Evolutionary conservation across 179 eudicot genomes (phyloP), one percentile per base, ranked within the genome.

Genomic region (Spinacia oleracea): DNA sequence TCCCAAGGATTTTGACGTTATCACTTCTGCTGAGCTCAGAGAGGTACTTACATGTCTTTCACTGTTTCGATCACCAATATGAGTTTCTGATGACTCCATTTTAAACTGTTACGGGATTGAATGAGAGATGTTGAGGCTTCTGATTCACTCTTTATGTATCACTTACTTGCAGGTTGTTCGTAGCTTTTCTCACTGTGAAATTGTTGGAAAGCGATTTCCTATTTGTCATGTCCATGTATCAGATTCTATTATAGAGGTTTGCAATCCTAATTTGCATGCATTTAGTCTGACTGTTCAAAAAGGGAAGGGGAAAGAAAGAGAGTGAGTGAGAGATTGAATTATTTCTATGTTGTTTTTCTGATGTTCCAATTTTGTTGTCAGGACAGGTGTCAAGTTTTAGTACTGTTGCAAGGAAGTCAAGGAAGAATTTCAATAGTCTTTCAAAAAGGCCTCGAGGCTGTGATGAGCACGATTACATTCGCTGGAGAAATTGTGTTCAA

Each of bases 1-100:
- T 27, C 98, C 98, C 59, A 93, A 90, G 74, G 98, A 93, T 87
- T 93, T 93, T 53, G 98, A 93, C 79, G 78, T 93, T 53, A 79
- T 93, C 75, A 93, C 98, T 82, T 86, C 98, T 56, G 97, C 98
- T 38, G 87, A 90, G 78, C 90, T 93, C 6, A 85, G 80, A 70
- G 87, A 93, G 91, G 98, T 88, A n/a, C n/a, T n/a, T n/a, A n/a
- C n/a, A 78, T 8, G 21, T 32, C n/a, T 27, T 64, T 43, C 18
- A 64, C 21, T 43, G 31, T 14, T 23, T 14, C 27, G 55, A 7
- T 20, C 38, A 51, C 12, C 70, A 70, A 45, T 0, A 12, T 29
- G 35, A 74, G 32, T 27, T n/a, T 40, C 31, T 10, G 14, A 34
- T 50, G 35, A n/a, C 14, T 77, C 48, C 73, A n/a, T 21, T 69